Evolutionary conservation across 176 grass and related monocot genomes (phyloP).

Genomic region (Oryza brachyantha): DNA sequence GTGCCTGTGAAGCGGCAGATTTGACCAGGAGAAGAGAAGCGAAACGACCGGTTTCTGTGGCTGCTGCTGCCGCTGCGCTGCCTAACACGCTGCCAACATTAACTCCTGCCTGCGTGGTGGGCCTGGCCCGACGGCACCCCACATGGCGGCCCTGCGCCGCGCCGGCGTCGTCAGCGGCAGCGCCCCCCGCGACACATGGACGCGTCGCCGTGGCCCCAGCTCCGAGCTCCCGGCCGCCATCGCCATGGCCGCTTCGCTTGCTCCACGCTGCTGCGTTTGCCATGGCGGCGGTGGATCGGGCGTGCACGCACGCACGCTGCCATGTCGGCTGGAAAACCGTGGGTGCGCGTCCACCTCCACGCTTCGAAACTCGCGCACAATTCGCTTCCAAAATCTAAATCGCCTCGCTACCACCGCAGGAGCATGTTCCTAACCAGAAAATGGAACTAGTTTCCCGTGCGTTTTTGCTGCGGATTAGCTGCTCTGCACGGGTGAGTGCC

Average conservation of each 20-base stretch:
- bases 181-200: constrained; percentile 7
- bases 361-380: not conserved
- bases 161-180: too few species aligned
- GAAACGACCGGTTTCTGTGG: not conserved
- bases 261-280: too few species aligned
- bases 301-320: not conserved
- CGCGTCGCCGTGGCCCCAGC: too few species aligned
- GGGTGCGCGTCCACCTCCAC: not conserved
- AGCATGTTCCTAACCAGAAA: too few species aligned
- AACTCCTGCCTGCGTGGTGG: not conserved
- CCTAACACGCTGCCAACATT: constrained; percentile 15
- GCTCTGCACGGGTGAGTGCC: not conserved
- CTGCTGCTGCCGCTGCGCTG: not conserved
- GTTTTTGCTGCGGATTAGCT: too few species aligned
- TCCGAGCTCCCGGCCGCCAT: too few species aligned
- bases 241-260: too few species aligned
- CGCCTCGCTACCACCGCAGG: not conserved
- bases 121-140: not conserved
- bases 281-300: too few species aligned
- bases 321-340: constrained; percentile 14
- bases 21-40: constrained; percentile 15
- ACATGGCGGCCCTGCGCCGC: not conserved
- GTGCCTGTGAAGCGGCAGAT: not conserved
- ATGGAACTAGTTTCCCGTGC: not conserved
- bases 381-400: not conserved